Evolutionary conservation across 2,329 filamentous ascomycete genomes (phyloP), one percentile per base, ranked within the genome.

Genomic region (Dothistroma pini): DNA sequence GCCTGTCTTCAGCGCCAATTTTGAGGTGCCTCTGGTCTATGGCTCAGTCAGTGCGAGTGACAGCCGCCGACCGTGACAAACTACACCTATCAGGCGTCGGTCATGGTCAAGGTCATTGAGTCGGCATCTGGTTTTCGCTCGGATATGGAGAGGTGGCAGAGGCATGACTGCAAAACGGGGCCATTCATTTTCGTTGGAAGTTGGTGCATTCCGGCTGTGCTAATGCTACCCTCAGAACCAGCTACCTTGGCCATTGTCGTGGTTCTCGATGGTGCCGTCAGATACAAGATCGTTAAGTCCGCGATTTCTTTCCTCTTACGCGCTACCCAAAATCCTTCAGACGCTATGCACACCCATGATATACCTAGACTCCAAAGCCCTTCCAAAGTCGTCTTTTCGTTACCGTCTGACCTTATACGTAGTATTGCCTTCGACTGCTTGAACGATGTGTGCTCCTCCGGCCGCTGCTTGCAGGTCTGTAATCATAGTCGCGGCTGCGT

Each of bases 391-490:
- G 41, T 56, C 8, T 38, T 31, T 44, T 49, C 57, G 19, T 59
- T 41, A 35, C 50, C n/a, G 21, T 29, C 47, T 47, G 44, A 52
- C 10, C 49, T 62, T 55, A 71, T 25, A 72, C 70, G 54, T 73
- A 73, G 56, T 72, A 72, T 44, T 69, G 66, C 56, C 71, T 55
- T 55, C 70, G 63, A 57, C 67, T 71, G 58, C 64, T 69, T 10
- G 68, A 68, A 32, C 68, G 64, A 53, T 68, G 69, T 19, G 64
- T 65, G 57, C 67, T 67, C 21, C 66, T 54, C 34, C 66, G 56
- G 44, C 61, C 57, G 25, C 65, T 65, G 14, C 57, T 50, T 2
- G 51, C 51, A 10, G 52, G 25, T 16, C 61, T 54, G 60, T 74
- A 71, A 32, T 71, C 65, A 19, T 70, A 64, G 54, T 70, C 68